Base-by-base conservation (phyloP, 148 eudicot genomes). In the Polygonum maritimum region DNA sequence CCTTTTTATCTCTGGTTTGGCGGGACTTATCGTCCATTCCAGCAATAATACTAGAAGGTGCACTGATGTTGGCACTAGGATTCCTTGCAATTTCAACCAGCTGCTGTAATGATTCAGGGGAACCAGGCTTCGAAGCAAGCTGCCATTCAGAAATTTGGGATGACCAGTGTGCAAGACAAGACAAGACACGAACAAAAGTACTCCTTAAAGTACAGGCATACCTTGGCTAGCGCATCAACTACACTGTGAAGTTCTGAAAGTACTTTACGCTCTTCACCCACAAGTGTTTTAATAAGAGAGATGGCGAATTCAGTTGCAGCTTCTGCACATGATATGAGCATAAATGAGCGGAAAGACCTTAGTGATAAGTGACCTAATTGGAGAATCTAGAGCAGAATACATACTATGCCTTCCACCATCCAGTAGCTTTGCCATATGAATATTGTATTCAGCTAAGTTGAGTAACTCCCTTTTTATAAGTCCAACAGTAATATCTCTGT, bases 331-430 rank as follows among this genome's bases (percentile, higher is more conserved):
- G 18, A 73, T 49, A 73, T 69, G 33, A 71, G 79, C 77, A 47
- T 49, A 76, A 21, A 3, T 38, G 55, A 6, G 49, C 12, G 4
- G 4, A 78, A 49, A 21, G 14, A 57, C 16, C 52, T 16, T 75
- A 16, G 67, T 0, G 12, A 67, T 19, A 2, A 67, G 19, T 12
- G 19, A 38, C 6, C 4, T 12, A 63, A 63, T 10, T 63, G 39
- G 16, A 13, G 69, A 67, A 22, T 35, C 71, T 67, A 67, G 9
- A 38, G n/a, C 57, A 62, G 38, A 72, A 57, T 26, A 90, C 96
- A 77, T 87, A 95, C 99, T 95, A 78, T 95, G 91, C 77, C 96
- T 90, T 79, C 99, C 99, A 3, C 86, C 86, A 74, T 95, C 99
- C 87, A 95, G 88, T 78, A 92, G 84, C 83, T 95, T 95, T 15